Conservation (phyloP, 257 asterid species). For the Fraxinus excelsior region DNA sequence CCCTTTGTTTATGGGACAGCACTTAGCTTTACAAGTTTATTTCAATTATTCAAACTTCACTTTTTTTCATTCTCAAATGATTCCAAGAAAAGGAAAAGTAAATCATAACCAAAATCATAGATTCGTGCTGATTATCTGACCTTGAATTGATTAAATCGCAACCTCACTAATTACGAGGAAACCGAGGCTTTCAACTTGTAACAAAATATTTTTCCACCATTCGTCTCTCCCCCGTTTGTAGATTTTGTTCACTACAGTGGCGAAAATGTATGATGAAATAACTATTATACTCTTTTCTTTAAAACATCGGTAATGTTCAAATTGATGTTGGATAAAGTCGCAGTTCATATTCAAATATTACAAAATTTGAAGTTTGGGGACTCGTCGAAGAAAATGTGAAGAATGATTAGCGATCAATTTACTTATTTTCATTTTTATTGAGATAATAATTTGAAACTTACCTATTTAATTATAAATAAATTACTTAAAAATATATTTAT, state of each 20-base stretch:
- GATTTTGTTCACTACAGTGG: background rate
- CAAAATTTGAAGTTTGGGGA: background rate
- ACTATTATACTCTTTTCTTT: too few relatives aligned
- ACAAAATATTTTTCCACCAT: background rate
- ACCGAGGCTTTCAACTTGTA: background rate
- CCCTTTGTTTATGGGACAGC: conserved; percentile 20
- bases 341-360: background rate
- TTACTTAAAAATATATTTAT: background rate
- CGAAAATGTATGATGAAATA: background rate
- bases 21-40: conserved; percentile 14
- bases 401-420: too few relatives aligned
- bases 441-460: background rate
- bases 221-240: too few relatives aligned
- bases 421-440: too few relatives aligned
- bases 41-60: conserved; percentile 19
- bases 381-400: background rate
- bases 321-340: background rate
- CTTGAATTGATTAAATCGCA: background rate
- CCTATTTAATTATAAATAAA: too few relatives aligned
- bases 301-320: background rate
- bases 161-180: background rate
- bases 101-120: background rate
- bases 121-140: background rate
- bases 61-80: conserved; percentile 15
- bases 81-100: conserved; percentile 3